Evolutionary conservation across 352 stramenopile genomes (phyloP), one percentile per base, ranked within the genome.

Genomic region (Pythium grandisporangium): DNA sequence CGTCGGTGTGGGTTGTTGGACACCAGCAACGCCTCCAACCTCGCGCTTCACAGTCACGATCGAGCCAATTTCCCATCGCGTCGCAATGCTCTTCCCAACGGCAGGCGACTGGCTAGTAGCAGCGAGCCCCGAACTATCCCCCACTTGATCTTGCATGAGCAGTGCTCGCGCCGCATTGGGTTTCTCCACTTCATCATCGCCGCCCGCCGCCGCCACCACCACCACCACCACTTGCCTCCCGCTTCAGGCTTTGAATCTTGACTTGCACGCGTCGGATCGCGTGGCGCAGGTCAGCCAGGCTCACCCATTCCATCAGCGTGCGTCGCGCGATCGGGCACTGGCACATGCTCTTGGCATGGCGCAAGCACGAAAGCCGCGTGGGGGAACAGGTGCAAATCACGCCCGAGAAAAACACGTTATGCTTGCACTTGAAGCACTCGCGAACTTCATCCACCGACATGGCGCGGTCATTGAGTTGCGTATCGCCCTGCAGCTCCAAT

Each of bases 371-470:
- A 12, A 90, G 42, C 2, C 66, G 66, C 34, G 50, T 66, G 1
- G 72, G 60, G 39, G 70, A 71, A 46, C 76, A 90, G 0, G 60
- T 55, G 42, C 76, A 90, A 3, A 75, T 81, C 7, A 90, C 66
- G 5, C 72, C 73, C 3, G 76, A 90, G 46, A 90, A 90, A 48
- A 87, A 90, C 6, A 90, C 61, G 44, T 80, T 84, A 55, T 90
- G 73, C 26, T 67, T 80, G 58, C 76, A 90, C 7, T 47, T 24
- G 29, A 71, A 87, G 52, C 73, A 86, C 45, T 81, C 70, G 2
- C 74, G 69, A 4, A 79, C 46, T 41, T 90, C 76, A 40, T 90
- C 76, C 20, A 78, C 52, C 20, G 70, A 59, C 73, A 90, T 86
- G 8, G 69, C 73, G n/a, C 66, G 66, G 29, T 84, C 70, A 40